Percentiles rank a stretch among this genome's conserved stretches.
These are phyloP conservation scores for Dictyostelium purpureum DNA, from an alignment of 78 protist species.

Conservation along the genomic window DNA sequence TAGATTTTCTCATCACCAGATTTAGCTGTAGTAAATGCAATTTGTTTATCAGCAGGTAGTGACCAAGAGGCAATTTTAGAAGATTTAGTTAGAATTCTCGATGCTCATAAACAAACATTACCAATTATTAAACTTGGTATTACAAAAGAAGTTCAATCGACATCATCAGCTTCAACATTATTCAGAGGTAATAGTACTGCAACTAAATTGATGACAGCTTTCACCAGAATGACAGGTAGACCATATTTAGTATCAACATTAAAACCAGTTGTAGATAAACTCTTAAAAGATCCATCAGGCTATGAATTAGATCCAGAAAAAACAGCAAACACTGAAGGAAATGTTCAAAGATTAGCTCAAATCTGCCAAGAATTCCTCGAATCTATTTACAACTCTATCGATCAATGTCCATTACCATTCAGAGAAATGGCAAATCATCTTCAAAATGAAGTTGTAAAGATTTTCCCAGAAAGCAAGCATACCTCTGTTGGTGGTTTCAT, in stretches of 20 bases:
- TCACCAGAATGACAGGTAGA: constrained; percentile 78
- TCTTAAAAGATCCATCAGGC: constrained; percentile 38
- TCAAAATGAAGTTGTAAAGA: constrained; percentile 68
- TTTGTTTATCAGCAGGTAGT: constrained; percentile 72
- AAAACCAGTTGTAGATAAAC: constrained; percentile 56
- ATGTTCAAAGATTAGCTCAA: constrained; percentile 28
- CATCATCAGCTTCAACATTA: constrained; percentile 48
- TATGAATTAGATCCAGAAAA: constrained; percentile 77
- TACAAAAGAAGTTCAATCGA: constrained; percentile 32
- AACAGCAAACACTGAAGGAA: constrained; percentile 40
- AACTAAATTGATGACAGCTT: constrained; percentile 69
- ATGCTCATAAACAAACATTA: constrained; percentile 77
- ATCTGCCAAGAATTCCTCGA: constrained; percentile 67
- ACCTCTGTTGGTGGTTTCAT: constrained; percentile 82
- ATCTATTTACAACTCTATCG: constrained; percentile 33
- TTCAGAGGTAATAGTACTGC: constrained; percentile 71
- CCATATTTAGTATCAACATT: constrained; percentile 43
- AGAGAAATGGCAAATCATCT: constrained; percentile 79
- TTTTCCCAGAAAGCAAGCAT: constrained; percentile 75
- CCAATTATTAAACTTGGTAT: constrained; percentile 75
- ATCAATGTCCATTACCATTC: constrained; percentile 54
- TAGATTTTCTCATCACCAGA: constrained; percentile 67
- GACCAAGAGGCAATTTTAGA: constrained; percentile 67
- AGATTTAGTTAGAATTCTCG: constrained; percentile 62
- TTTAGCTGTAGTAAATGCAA: constrained; percentile 74